Evolutionary conservation across 805 yeast species (phyloP), one percentile per base, ranked within the genome.

Genomic region (Starmera dryadoides): DNA sequence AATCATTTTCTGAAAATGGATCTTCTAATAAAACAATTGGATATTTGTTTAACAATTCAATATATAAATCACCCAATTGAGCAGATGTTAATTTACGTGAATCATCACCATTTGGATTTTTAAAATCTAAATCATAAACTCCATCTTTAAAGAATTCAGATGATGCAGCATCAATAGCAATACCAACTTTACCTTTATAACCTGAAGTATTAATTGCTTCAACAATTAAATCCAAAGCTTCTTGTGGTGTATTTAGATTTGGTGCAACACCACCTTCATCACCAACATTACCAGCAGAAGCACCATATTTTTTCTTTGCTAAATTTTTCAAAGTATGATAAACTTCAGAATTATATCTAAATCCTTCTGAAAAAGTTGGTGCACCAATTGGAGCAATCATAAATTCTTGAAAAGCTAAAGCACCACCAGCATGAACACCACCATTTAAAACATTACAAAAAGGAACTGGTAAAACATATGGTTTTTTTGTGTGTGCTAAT

Each of bases 201-300:
- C 98, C 98, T 56, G 98, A 96, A 56, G 72, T 68, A 66, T 80
- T 86, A 66, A 93, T 91, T 63, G 98, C 87, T 52, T 69, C 82
- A 56, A 79, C 76, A 68, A 91, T 87, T 68, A 91, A 81, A 75
- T 93, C 97, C 54, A 91, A 76, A 58, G 98, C 98, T 80, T 91
- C 98, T 70, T 79, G 86, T 64, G 98, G 91, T 58, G 96, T 78
- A 54, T 83, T 77, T 55, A 93, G 81, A 71, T 88, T 86, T 70
- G 98, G 98, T 60, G 98, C 98, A 75, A 91, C 96, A 81, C 98
- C 98, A 83, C 98, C 98, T 79, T 91, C 98, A 73, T 91, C 98
- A 81, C 98, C 98, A 66, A 91, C 98, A 76, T 91, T 91, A 74
- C 96, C 98, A 61, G 98, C 98, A 49, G 95, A 82, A 64, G 86